These are phyloP conservation scores for Astragalus membranaceus DNA, from an alignment of 306 rosid species.

Conservation along the genomic window DNA sequence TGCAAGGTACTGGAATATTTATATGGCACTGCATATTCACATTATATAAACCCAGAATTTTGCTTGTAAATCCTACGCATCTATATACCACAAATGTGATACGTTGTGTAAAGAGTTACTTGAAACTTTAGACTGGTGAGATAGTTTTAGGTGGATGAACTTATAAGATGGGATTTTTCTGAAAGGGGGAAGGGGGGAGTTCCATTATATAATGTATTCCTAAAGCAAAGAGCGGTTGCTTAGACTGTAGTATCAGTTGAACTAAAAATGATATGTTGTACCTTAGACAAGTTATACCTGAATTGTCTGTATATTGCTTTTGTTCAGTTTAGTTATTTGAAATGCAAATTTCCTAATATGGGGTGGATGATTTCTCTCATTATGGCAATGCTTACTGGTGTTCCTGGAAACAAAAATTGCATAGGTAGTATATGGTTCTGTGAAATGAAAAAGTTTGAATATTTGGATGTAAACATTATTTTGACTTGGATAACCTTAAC, in stretches of 20 bases:
- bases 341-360: too few species aligned
- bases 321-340: too few species aligned
- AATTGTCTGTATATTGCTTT: too few species aligned
- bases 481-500: too few species aligned
- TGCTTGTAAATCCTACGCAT: neutral
- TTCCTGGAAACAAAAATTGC: too few species aligned
- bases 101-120: slow-evolving; percentile 1
- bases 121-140: neutral
- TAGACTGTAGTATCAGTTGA: too few species aligned
- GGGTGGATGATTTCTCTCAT: too few species aligned
- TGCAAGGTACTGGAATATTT: neutral
- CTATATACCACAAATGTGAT: neutral
- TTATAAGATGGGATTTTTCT: too few species aligned
- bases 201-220: neutral
- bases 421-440: too few species aligned
- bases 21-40: neutral
- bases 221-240: neutral
- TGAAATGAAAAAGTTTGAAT: too few species aligned
- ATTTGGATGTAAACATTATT: too few species aligned
- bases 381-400: too few species aligned
- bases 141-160: neutral
- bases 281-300: neutral
- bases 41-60: neutral
- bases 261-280: neutral
- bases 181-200: neutral